Evolutionary conservation across 306 rosid genomes (phyloP), one percentile per base, ranked within the genome.

Genomic region (Urtica urens): DNA sequence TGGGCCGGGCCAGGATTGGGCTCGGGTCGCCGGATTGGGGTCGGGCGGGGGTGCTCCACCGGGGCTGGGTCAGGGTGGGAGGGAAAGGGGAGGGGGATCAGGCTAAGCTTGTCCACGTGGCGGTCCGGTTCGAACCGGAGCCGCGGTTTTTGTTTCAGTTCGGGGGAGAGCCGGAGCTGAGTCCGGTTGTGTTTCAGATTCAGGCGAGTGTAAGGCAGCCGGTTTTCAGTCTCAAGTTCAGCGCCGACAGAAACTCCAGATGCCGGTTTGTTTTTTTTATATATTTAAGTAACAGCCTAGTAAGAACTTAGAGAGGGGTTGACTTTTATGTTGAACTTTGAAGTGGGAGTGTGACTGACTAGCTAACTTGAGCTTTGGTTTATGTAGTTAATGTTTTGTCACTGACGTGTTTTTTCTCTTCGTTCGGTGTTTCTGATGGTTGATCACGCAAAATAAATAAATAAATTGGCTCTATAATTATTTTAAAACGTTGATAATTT

Each of bases 91-190:
- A 55, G 3, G 65, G 54, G 8, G n/a, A n/a, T n/a, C n/a, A n/a
- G n/a, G 78, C 74, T 14, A 71, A 78, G 7, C 59, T 67, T 45
- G 34, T 90, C 18, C 97, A 90, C 64, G 6, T 84, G 9, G 58
- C 46, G 44, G 73, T 84, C 28, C 82, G 93, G 58, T 64, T 85
- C 3, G 95, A 90, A 68, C 94, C 87, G 35, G 94, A 84, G 33
- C 97, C 97, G 0, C 82, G 97, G 14, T 90, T 78, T 37, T 80
- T 90, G 7, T 90, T 90, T 3, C 93, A 90, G 46, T 90, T 84
- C 65, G 95, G 79, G 0, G 94, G 95, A 0, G 97, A 90, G 54
- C 97, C 97, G 68, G 97, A 90, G 64, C 81, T 95, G 23, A 84
- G 95, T 48, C 97, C 95, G 0, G 97, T 90, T 24, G 80, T 90